Percentiles rank a stretch among this genome's conserved stretches.
Evolutionary conservation across 2,329 filamentous ascomycete genomes (phyloP).

Genomic region (Pseudogymnoascus sp.): DNA sequence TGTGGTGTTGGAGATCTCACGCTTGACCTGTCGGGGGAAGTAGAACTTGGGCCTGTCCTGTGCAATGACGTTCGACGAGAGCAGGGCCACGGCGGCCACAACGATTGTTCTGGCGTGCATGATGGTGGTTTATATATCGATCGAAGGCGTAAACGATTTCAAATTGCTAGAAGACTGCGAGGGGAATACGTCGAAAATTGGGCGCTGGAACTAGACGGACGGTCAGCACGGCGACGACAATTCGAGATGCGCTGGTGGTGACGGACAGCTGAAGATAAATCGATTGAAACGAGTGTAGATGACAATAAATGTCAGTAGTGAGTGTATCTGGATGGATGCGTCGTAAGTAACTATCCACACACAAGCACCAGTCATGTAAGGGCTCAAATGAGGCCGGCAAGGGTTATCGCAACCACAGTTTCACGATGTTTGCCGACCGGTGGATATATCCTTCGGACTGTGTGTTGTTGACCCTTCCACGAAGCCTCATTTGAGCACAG

Average conservation of each 20-base stretch:
- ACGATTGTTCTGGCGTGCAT: constrained; percentile 46
- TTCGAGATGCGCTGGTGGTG: neutral
- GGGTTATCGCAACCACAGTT: neutral
- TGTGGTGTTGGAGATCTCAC: constrained; percentile 40
- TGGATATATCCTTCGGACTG: neutral
- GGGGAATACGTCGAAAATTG: neutral
- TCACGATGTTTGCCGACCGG: neutral
- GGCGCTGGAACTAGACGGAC: constrained; percentile 28
- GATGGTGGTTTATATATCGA: constrained; percentile 25
- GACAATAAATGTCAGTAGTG: constrained; percentile 43
- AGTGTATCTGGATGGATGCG: constrained; percentile 16
- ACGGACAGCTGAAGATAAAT: constrained; percentile 27
- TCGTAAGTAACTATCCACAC: constrained; percentile 10
- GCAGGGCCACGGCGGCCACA: constrained; percentile 43
- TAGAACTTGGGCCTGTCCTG: constrained; percentile 47
- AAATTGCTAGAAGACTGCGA: constrained; percentile 13
- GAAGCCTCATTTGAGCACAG: constrained; percentile 11
- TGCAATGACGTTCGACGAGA: constrained; percentile 39
- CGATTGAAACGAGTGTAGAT: constrained; percentile 49
- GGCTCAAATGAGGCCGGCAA: neutral
- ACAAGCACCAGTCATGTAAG: neutral
- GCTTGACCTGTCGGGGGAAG: constrained; percentile 50
- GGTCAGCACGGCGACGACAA: constrained; percentile 34
- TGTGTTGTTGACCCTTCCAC: neutral
- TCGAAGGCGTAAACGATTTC: constrained; percentile 18